phyloP scores from a whole-genome alignment of 2,329 filamentous ascomycete species.

The Tolypocladium cylindrosporum region DNA sequence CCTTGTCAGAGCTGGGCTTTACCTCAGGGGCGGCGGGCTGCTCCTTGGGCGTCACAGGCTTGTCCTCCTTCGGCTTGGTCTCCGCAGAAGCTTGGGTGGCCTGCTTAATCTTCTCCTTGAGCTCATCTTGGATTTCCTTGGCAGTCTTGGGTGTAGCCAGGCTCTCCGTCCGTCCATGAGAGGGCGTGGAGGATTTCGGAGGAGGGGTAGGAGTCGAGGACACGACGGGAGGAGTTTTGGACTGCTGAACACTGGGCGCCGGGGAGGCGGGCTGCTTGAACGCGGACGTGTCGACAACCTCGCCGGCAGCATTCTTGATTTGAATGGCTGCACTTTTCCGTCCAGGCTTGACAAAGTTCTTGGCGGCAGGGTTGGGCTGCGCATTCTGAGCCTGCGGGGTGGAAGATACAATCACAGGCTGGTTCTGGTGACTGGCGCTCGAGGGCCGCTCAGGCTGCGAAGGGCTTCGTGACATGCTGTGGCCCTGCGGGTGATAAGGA shows the following conservation, averaged over 20 bases:
- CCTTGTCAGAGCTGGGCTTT: constrained; percentile 1
- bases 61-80: constrained; percentile 17
- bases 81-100: constrained; percentile 31
- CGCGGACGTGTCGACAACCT: constrained; percentile 60
- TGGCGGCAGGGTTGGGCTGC: constrained; percentile 35
- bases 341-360: constrained; percentile 38
- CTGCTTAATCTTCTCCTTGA: constrained; percentile 67
- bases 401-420: constrained; percentile 53
- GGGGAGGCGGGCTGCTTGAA: constrained; percentile 49
- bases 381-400: constrained; percentile 55
- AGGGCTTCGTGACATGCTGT: constrained; percentile 70
- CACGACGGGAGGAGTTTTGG: constrained; percentile 60
- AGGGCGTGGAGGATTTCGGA: constrained; percentile 59
- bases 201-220: constrained; percentile 72
- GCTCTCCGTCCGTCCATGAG: constrained; percentile 65
- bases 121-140: constrained; percentile 75
- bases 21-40: constrained; percentile 15
- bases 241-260: constrained; percentile 40
- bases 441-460: constrained; percentile 65
- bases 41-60: constrained; percentile 17
- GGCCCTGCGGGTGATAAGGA: constrained; percentile 43
- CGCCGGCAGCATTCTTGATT: constrained; percentile 77
- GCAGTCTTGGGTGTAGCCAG: constrained; percentile 57
- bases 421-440: constrained; percentile 52
- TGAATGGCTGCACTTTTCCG: constrained; percentile 65